Evolutionary conservation across 148 eudicot genomes (phyloP).

Genomic region (Nepenthes gracilis): DNA sequence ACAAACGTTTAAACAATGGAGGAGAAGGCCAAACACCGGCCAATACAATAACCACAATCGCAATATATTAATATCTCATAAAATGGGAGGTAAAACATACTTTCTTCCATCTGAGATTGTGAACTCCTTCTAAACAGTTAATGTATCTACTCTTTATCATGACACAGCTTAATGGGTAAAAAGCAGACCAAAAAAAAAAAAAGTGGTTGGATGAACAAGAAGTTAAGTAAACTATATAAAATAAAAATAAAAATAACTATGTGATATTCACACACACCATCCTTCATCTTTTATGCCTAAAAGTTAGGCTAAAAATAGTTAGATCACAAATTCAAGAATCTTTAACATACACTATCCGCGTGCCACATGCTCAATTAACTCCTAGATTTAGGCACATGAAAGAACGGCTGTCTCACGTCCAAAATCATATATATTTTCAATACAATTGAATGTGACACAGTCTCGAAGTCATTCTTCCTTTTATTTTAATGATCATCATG

Average conservation of each 20-base stretch:
- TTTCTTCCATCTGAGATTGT: constrained; percentile 79
- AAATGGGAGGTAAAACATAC: constrained; percentile 30
- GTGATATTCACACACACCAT: background rate
- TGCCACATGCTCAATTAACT: too few species aligned
- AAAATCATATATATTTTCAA: background rate
- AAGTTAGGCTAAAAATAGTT: too few species aligned
- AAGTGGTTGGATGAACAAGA: background rate
- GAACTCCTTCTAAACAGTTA: constrained; percentile 97
- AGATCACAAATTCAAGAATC: too few species aligned
- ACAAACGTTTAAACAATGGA: background rate
- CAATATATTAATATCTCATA: background rate
- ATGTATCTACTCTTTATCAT: constrained; percentile 89
- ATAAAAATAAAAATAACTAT: background rate
- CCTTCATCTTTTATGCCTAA: too few species aligned
- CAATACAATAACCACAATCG: background rate
- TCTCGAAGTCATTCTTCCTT: too few species aligned
- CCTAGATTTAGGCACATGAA: too few species aligned
- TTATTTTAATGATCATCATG: background rate
- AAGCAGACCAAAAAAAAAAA: background rate
- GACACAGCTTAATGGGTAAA: constrained; percentile 10
- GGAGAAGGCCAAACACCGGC: background rate
- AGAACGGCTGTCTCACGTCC: too few species aligned
- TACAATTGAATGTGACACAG: background rate
- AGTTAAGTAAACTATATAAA: too few species aligned
- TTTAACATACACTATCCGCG: too few species aligned